Base-by-base conservation (phyloP, 768 basidiomycete genomes). In the Clitopilus passeckerianus region DNA sequence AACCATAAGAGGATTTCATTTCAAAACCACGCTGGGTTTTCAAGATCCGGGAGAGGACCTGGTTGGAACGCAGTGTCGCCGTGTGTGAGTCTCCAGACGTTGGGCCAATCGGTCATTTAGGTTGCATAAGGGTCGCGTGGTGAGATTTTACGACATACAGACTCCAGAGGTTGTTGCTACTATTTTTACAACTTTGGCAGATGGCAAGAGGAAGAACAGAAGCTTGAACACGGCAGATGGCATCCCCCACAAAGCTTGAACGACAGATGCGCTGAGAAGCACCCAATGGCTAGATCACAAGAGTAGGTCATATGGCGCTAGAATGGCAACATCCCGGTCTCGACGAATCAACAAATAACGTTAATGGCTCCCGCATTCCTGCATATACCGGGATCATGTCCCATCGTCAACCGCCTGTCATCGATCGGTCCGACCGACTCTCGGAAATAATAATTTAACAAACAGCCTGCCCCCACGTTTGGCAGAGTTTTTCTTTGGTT, bases 301-400 rank as follows among this genome's bases (percentile, higher is more conserved):
- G 30, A 56, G 53, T 30, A 27, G 56, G 60, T 67, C 66, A 67
- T 60, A 65, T 67, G 66, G 65, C 61, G 64, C 66, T 56, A 67
- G 12, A 41, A 61, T 56, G 56, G 34, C 23, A 41, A 16, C 34
- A 24, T 34, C 35, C 18, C 34, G 56, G 23, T 35, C n/a, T 18
- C 18, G 22, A 18, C 3, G 46, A 18, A 50, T 16, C 46, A 50
- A 23, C 46, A 50, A 23, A 50, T 50, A 50, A 50, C 46, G 46
- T 50, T 23, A 50, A 12, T 22, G 46, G 37, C 10, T 41, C 7
- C 27, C 27, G 37, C 14, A 41, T n/a, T 15, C 37, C 37, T 41
- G 27, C 27, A 30, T 30, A 30, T 30, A 30, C 27, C n/a, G n/a
- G 37, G 3, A 18, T 20, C 46, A 50, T 50, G 46, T 41, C 37